Evolutionary conservation across 768 basidiomycete species (phyloP).

Genomic region (Phanerochaete carnosa): DNA sequence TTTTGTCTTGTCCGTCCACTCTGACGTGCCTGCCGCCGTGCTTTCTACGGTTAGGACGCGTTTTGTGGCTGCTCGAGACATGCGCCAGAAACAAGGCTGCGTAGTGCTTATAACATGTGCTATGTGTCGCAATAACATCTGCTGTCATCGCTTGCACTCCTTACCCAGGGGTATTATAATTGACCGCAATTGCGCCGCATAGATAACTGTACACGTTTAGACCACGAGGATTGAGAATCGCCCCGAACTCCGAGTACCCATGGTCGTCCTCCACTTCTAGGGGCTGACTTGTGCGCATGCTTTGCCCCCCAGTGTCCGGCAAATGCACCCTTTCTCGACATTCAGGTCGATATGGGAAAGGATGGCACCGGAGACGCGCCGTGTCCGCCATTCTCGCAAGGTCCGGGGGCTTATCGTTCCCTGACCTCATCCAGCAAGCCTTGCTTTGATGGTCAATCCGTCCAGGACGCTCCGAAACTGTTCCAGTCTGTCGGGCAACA

Average conservation of each 20-base stretch:
- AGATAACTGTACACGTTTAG: slow-evolving; percentile 7
- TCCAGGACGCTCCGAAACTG: slow-evolving; percentile 9
- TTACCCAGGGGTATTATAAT: background rate
- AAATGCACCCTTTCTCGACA: background rate
- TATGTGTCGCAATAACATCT: background rate
- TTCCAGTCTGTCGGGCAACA: slow-evolving; percentile 17
- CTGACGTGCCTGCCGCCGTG: background rate
- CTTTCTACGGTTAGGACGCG: background rate
- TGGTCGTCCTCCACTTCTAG: background rate
- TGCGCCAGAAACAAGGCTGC: background rate
- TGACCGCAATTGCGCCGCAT: slow-evolving; percentile 3
- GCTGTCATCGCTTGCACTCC: background rate
- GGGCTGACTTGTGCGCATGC: background rate
- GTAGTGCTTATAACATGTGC: background rate
- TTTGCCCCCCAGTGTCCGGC: background rate
- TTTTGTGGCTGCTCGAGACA: background rate
- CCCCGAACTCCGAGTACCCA: slow-evolving; percentile 17
- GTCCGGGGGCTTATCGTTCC: slow-evolving; percentile 23
- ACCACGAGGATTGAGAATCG: slow-evolving; percentile 13
- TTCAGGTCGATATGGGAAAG: background rate
- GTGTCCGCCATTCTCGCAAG: slow-evolving; percentile 14
- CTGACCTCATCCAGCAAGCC: slow-evolving; percentile 10
- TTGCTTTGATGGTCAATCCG: slow-evolving; percentile 13
- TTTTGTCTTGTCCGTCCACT: background rate
- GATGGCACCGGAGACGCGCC: background rate